Percentiles rank a stretch among this genome's conserved stretches.
These are phyloP conservation scores for Stephania yunnanensis DNA, from an alignment of 164 flowering plant genomes.

Conservation along the genomic window DNA sequence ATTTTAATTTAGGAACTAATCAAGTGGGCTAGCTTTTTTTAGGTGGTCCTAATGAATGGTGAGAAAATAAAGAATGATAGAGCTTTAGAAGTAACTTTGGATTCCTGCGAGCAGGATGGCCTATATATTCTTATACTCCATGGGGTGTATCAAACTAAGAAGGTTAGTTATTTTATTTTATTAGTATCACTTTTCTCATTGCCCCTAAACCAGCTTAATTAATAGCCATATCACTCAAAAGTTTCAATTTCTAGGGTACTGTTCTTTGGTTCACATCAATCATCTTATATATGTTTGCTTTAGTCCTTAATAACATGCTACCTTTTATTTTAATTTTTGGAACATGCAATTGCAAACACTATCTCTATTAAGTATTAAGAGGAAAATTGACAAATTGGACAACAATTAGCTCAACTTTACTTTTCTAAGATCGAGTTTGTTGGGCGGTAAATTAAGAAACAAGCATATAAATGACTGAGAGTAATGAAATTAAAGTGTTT, in stretches of 20 bases:
- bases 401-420: no score
- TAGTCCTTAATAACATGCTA: neutral
- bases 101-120: constrained; percentile 1
- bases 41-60: neutral
- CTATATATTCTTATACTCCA: neutral
- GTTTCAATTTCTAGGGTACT: neutral
- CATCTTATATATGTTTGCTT: neutral
- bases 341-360: neutral
- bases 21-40: neutral
- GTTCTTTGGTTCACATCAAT: neutral
- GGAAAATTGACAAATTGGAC: no score
- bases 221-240: neutral
- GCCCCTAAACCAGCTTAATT: neutral
- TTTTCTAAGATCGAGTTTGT: no score
- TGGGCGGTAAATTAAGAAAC: no score
- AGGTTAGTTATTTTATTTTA: neutral
- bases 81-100: neutral
- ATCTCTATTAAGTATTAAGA: no score
- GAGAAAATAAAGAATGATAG: neutral
- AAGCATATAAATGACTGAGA: no score
- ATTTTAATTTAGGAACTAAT: no score
- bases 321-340: neutral
- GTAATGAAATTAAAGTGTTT: no score
- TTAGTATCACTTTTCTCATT: neutral
- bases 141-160: neutral